Conservation (phyloP, 2,329 filamentous ascomycete genomes). For the Rhynchosporium secalis region DNA sequence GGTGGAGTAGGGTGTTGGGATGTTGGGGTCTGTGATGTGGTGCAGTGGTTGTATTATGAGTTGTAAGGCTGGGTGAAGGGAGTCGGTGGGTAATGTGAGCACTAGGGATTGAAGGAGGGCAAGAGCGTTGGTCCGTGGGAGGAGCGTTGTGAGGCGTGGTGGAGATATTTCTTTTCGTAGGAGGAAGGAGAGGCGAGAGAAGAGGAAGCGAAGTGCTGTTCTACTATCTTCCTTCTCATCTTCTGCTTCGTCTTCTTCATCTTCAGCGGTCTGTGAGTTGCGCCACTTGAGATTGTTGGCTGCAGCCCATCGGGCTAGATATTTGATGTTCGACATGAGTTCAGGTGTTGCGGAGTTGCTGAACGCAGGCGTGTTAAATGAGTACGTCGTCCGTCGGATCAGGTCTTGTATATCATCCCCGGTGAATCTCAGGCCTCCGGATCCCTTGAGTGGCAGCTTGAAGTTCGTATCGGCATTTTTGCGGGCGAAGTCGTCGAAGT, state of each 20-base stretch:
- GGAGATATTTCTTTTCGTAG: conserved; percentile 73
- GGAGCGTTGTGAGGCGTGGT: conserved; percentile 61
- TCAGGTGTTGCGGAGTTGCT: conserved; percentile 77
- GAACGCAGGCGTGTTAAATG: conserved; percentile 62
- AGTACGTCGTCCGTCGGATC: conserved; percentile 51
- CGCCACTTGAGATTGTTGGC: conserved; percentile 55
- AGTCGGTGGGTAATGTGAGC: conserved; percentile 56
- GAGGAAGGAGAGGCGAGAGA: conserved; percentile 75
- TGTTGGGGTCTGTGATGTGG: conserved; percentile 79
- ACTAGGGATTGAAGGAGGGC: conserved; percentile 71
- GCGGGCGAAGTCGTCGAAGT: conserved; percentile 76
- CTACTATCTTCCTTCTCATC: conserved; percentile 50
- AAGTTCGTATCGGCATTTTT: conserved; percentile 56
- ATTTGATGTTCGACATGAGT: conserved; percentile 77
- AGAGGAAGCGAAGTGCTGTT: conserved; percentile 69
- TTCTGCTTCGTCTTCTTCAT: conserved; percentile 45
- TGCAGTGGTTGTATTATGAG: conserved; percentile 69
- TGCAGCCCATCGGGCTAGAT: conserved; percentile 68
- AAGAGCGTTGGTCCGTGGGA: conserved; percentile 74
- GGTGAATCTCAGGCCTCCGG: conserved; percentile 68
- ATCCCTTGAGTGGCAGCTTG: conserved; percentile 64
- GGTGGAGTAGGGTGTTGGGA: conserved; percentile 68
- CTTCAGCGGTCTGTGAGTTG: conserved; percentile 44
- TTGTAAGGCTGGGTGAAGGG: conserved; percentile 63
- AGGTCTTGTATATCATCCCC: conserved; percentile 62